Evolutionary conservation across 2,329 filamentous ascomycete species (phyloP), one percentile per base, ranked within the genome.

Genomic region (Clarireedia homoeocarpa): DNA sequence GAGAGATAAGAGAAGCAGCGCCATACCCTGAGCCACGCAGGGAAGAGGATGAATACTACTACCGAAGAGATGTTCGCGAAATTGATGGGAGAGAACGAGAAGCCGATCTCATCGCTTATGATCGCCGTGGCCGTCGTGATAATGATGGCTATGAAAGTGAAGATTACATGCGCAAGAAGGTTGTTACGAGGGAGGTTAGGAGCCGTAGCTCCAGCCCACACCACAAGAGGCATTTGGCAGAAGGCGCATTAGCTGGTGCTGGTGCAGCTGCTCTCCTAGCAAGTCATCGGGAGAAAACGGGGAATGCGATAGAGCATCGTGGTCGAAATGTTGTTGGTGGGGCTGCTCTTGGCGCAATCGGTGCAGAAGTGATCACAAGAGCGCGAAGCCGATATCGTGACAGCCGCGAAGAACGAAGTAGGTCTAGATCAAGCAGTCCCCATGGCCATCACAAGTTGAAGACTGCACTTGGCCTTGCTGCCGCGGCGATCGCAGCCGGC

Each of bases 171-270:
- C 79, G 44, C 71, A 59, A 58, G 30, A 62, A 58, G 51, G 51
- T 66, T 39, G 55, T 80, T 36, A 77, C 73, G 12, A 47, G 40
- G 17, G 75, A 77, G 20, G 78, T 80, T 17, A 73, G 76, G 45
- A 81, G 79, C 10, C 56, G 61, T 40, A 78, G 77, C 61, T 70
- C 74, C 4, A 74, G 74, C 42, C 71, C 75, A 50, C 76, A 81
- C 60, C 79, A 80, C 62, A 83, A 76, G 67, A 78, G 79, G 44
- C 79, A 84, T 62, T 68, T 86, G 5, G 82, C 82, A 23, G 82
- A 84, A 64, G 83, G 83, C n/a, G 83, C 82, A 9, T 73, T 85
- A 15, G 83, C 83, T 27, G 83, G 82, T 15, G 83, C 83, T 17
- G 83, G 82, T 49, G 69, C 83, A 6, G 78, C 79, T 10, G 83